Evolutionary conservation across 192 early-diverging fungal genomes (phyloP).

Genomic region (Umbelopsis isabellina): DNA sequence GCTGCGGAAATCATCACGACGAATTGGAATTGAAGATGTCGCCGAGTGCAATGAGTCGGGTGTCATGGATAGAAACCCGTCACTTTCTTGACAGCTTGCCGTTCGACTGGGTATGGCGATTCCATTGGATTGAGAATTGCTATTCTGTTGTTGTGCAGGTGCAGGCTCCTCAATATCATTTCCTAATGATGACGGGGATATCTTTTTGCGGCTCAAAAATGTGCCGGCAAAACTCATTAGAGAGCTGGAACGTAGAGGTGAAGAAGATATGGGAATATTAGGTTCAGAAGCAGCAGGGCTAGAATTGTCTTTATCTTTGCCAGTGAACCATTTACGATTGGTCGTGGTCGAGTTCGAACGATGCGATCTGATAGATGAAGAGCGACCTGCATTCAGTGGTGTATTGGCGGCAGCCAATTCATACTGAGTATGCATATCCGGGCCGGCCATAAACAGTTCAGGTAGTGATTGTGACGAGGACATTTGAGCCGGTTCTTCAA

Average conservation of each 20-base stretch:
- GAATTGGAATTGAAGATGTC: neutral
- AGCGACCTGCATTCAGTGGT: neutral
- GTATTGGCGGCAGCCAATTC: neutral
- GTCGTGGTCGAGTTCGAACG: neutral
- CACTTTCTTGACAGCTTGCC: too few relatives aligned
- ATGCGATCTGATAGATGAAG: neutral
- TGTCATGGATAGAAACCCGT: neutral
- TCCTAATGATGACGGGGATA: neutral
- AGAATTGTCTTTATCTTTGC: neutral
- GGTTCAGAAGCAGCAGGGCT: slow-evolving; percentile 12
- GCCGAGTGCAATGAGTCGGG: neutral
- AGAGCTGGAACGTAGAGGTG: neutral
- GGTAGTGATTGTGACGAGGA: slow-evolving; percentile 28
- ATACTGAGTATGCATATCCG: slow-evolving; percentile 16
- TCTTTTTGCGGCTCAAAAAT: neutral
- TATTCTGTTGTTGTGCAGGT: slow-evolving; percentile 2
- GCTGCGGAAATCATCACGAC: neutral
- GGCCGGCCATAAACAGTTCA: slow-evolving; percentile 22
- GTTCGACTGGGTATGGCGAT: neutral
- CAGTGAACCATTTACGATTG: neutral
- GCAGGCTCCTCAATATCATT: slow-evolving; percentile 8
- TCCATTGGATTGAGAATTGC: neutral
- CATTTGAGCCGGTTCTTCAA: slow-evolving; percentile 15
- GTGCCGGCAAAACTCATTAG: slow-evolving; percentile 7
- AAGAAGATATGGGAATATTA: slow-evolving; percentile 2